Evolutionary conservation across 345 rosid species (phyloP), one percentile per base, ranked within the genome.

Genomic region (Pseudoturritis turrita): DNA sequence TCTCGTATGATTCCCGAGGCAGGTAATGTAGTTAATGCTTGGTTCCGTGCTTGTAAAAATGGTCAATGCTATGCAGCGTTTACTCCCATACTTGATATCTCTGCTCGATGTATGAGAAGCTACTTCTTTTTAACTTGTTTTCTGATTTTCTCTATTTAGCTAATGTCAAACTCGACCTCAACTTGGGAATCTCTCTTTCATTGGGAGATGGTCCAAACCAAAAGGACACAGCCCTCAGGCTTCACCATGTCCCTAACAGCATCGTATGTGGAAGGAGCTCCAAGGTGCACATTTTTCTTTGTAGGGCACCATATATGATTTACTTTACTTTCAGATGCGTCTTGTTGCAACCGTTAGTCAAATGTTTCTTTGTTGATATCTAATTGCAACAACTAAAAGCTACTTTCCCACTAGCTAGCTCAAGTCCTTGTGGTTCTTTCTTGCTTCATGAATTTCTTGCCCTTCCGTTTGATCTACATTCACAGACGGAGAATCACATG

Each of bases 141-240:
- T 17, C 56, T 68, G 39, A 14, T n/a, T 53, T 37, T 76, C 12
- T 12, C 47, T 56, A 12, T 62, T 7, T 50, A 76, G 79, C 67
- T 63, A 62, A 70, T 40, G 75, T 68, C 53, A 83, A 88, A 74
- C 90, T 93, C 62, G 91, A 89, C 75, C 86, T 93, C 72, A 89
- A 84, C 81, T 81, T 93, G 85, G 94, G 94, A 68, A 87, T 90
- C 19, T 83, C 96, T 70, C 73, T 87, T 69, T 78, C 96, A n/a
- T 39, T 76, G 23, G 75, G 81, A 65, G 79, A 77, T 57, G 23
- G 78, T 78, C 50, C 84, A 23, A 81, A 82, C 75, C 89, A 83
- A 72, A 81, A 74, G 40, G 83, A 80, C 60, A 78, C 67, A 67
- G 55, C 28, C 36, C 70, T 63, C 35, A 83, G 80, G 62, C 78